phyloP scores from a whole-genome alignment of 495 filamentous ascomycete species.

The Penicillium simplicissimum region DNA sequence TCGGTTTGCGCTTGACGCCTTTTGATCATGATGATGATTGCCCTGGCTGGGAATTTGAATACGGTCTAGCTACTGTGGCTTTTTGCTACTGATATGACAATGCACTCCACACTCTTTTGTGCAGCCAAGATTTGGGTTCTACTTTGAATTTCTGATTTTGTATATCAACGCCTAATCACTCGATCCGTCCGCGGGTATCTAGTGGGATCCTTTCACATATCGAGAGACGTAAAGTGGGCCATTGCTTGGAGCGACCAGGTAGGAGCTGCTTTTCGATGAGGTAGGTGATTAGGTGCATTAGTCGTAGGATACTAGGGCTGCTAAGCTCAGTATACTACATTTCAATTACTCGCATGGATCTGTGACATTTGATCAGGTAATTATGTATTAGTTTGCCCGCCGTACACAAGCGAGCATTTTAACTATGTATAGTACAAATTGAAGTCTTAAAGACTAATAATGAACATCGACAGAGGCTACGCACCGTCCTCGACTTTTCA shows the following conservation, averaged over 20 bases:
- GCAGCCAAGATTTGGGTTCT: slow-evolving; percentile 6
- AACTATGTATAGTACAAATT: slow-evolving; percentile 1
- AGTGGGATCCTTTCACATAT: too few species aligned
- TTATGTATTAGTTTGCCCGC: not conserved
- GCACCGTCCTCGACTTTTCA: not conserved
- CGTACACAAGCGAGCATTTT: not conserved
- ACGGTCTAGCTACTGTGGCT: slow-evolving; percentile 3
- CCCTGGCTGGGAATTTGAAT: slow-evolving; percentile 5
- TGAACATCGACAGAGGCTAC: not conserved
- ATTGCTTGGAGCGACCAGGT: too few species aligned
- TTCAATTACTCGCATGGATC: too few species aligned
- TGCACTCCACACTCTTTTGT: slow-evolving; percentile 29
- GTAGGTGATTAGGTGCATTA: too few species aligned
- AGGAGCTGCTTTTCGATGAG: too few species aligned
- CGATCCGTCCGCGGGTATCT: too few species aligned
- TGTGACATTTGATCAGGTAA: not conserved
- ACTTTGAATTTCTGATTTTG: too few species aligned
- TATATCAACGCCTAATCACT: too few species aligned
- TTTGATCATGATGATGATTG: slow-evolving; percentile 11
- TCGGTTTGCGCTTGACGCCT: not conserved
- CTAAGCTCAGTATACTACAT: too few species aligned
- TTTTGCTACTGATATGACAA: slow-evolving; percentile 17
- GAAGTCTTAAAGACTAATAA: not conserved
- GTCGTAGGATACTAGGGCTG: too few species aligned
- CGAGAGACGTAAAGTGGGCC: too few species aligned